Evolutionary conservation across 2,329 filamentous ascomycete genomes (phyloP).

Genomic region (Colletotrichum australisinense): DNA sequence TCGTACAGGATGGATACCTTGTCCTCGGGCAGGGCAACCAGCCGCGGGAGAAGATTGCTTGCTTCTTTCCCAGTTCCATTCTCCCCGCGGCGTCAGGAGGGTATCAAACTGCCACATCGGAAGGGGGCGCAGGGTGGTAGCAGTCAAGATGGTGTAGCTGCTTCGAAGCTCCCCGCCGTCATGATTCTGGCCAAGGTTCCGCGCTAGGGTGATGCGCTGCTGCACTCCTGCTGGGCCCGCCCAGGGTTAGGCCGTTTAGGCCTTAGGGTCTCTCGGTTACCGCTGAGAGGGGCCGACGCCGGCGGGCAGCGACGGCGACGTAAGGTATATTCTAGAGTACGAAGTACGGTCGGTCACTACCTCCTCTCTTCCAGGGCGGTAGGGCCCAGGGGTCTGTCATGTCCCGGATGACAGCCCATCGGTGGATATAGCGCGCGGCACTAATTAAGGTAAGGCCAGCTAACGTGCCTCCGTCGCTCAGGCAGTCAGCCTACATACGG

Average conservation of each 20-base stretch:
- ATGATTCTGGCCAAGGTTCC: conserved; percentile 11
- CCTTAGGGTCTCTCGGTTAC: conserved; percentile 10
- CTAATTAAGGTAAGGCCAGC: background rate
- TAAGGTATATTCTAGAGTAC: background rate
- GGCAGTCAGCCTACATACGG: background rate
- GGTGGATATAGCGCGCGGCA: conserved; percentile 18
- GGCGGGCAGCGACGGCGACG: background rate
- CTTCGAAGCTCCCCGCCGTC: background rate
- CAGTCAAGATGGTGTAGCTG: background rate
- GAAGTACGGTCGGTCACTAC: background rate
- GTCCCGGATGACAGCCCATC: conserved; percentile 18
- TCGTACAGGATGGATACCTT: background rate
- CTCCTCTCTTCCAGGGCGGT: background rate
- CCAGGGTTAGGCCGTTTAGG: conserved; percentile 12
- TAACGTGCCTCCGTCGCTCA: background rate
- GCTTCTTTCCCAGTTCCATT: background rate
- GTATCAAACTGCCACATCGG: background rate
- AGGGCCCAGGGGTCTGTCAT: conserved; percentile 16
- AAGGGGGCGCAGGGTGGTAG: background rate
- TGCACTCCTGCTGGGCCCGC: background rate
- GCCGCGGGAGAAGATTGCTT: background rate
- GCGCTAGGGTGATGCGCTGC: conserved; percentile 1
- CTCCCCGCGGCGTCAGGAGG: no score
- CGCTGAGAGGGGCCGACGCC: conserved; percentile 10
- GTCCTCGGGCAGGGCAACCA: background rate